Evolutionary conservation across 2,329 filamentous ascomycete species (phyloP), one percentile per base, ranked within the genome.

Genomic region (Colletotrichum sp.): DNA sequence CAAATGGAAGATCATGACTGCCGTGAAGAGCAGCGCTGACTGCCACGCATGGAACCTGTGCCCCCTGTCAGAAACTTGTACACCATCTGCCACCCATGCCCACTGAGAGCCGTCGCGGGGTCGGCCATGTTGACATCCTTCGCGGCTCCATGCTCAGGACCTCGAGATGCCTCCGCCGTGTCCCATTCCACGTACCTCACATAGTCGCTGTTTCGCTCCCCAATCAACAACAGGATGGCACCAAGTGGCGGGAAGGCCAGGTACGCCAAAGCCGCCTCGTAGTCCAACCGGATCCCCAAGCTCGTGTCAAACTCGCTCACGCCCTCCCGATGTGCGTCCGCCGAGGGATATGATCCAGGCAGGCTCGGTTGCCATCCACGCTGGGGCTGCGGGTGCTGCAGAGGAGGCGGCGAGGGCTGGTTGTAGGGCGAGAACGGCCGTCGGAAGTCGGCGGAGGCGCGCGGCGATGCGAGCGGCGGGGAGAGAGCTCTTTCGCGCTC

Each of bases 151-250:
- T 12, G 16, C 18, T 39, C 8, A 18, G 55, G 6, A 16, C 39
- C 25, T 6, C 25, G 18, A 48, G 25, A 15, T 28, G 64, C 2
- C 16, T 15, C 12, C 22, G 2, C 13, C 25, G 10, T 64, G 15
- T 67, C 48, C 48, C 8, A 28, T 66, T 61, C 74, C 75, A 82
- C 91, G 74, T 86, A 96, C 94, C 97, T 91, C 73, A 99, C 97
- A 85, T 98, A 99, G 86, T 99, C 97, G 82, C 96, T 98, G 88
- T 98, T 97, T 82, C 96, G 92, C 89, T 99, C 97, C 77, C 96
- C 83, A 60, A 98, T 91, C 79, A 99, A 85, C 79, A 99, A 85
- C 78, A 98, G 84, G 30, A 98, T 95, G 5, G 94, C 95, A 4
- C 96, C 97, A 0, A 96, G 89, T 2, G 97, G 97, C 77, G 97